Conservation (phyloP, 768 basidiomycete species). For the Leccinum rimulosum region DNA sequence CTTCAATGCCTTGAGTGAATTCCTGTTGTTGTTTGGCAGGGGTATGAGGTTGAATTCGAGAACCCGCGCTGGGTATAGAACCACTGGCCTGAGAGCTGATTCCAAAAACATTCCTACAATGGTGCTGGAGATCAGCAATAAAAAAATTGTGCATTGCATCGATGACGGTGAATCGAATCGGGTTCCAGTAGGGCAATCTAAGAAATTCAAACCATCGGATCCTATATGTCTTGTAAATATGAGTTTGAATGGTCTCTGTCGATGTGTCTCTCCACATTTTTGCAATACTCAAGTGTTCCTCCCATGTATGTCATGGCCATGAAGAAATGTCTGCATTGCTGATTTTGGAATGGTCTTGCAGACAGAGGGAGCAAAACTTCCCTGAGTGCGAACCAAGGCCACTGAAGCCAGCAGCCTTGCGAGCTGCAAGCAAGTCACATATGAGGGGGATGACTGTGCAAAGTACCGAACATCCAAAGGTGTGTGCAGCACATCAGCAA, state of each 20-base stretch:
- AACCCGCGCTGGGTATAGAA: too few relatives aligned
- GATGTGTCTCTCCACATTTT: background rate
- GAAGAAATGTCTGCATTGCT: background rate
- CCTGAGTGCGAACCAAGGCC: background rate
- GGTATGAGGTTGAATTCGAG: too few relatives aligned
- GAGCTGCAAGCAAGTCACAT: background rate
- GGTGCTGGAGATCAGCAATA: background rate
- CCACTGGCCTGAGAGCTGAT: too few relatives aligned
- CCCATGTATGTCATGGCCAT: background rate
- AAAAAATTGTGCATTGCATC: background rate
- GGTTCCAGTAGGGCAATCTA: background rate
- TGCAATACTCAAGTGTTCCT: background rate
- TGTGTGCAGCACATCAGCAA: constrained; percentile 4
- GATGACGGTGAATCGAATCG: background rate
- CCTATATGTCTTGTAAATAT: background rate
- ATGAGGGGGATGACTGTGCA: background rate
- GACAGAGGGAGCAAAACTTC: background rate
- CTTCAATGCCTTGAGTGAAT: too few relatives aligned
- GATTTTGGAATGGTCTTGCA: background rate
- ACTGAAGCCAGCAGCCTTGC: background rate
- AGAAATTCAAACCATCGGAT: background rate
- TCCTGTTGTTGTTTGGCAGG: too few relatives aligned
- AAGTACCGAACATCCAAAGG: background rate
- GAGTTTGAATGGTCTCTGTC: too few relatives aligned
- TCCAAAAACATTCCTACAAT: too few relatives aligned